A percentile compares a stretch with the other conserved stretches of the same genome.
These are phyloP conservation scores for Xylaria longipes DNA, from an alignment of 495 filamentous ascomycete species.

Conservation along the genomic window DNA sequence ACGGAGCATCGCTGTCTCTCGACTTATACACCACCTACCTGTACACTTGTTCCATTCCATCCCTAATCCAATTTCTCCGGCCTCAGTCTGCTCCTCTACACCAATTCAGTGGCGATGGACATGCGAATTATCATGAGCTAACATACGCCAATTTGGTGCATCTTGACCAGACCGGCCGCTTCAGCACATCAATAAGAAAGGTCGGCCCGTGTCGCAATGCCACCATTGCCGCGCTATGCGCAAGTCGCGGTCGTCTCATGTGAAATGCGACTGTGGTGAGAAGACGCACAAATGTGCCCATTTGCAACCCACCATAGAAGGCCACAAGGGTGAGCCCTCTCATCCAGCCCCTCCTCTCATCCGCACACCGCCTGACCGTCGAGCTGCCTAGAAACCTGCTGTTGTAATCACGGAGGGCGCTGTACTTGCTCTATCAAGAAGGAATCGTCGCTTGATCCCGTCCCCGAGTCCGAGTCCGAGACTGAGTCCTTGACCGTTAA, in stretches of 20 bases:
- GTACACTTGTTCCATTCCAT: neutral
- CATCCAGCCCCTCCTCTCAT: constrained; percentile 10
- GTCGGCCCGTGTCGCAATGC: constrained; percentile 97
- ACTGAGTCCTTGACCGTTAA: constrained; percentile 48
- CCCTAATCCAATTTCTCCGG: neutral
- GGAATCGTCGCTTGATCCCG: constrained; percentile 76
- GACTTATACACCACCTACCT: neutral
- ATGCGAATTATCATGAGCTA: constrained; percentile 10
- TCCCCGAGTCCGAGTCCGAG: constrained; percentile 69
- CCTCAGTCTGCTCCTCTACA: neutral
- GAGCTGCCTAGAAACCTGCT: constrained; percentile 72
- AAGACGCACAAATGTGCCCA: constrained; percentile 80
- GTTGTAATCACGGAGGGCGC: constrained; percentile 88
- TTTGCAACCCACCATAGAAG: constrained; percentile 57
- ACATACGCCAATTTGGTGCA: neutral
- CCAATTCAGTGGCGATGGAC: neutral
- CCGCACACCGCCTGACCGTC: constrained; percentile 19
- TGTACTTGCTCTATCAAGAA: constrained; percentile 94
- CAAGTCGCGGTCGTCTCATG: constrained; percentile 94
- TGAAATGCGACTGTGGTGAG: constrained; percentile 97
- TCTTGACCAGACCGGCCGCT: constrained; percentile 78
- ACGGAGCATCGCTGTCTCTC: neutral
- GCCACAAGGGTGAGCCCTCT: constrained; percentile 59
- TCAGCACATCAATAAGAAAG: constrained; percentile 97
- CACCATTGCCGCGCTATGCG: constrained; percentile 94